Conservation (phyloP, 2,329 filamentous ascomycete genomes). For the Fusarium sp. region DNA sequence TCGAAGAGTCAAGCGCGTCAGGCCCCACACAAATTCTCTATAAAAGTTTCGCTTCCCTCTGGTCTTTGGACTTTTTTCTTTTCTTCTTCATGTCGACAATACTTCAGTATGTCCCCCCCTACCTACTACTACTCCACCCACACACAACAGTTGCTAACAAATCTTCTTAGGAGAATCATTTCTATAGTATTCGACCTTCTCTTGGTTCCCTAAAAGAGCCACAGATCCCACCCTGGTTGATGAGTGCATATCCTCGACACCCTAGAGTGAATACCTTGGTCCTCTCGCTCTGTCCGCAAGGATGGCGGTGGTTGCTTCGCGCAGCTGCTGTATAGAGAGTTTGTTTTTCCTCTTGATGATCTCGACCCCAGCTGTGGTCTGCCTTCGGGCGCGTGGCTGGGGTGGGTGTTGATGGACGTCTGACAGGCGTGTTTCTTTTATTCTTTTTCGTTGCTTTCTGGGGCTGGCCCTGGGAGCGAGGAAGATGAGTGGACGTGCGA, state of each 20-base stretch:
- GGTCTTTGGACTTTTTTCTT: conserved; percentile 55
- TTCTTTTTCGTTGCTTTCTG: conserved; percentile 68
- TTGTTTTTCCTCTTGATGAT: conserved; percentile 83
- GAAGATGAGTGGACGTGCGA: conserved; percentile 57
- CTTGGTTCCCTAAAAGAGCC: conserved; percentile 93
- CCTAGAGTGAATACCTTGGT: conserved; percentile 50
- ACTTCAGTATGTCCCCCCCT: conserved; percentile 57
- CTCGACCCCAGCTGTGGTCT: conserved; percentile 80
- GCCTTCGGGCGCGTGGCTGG: conserved; percentile 81
- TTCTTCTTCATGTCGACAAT: conserved; percentile 73
- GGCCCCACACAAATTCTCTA: conserved; percentile 19
- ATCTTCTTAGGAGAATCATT: conserved; percentile 78
- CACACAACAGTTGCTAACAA: too few relatives aligned
- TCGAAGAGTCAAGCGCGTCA: not conserved
- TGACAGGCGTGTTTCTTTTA: conserved; percentile 75
- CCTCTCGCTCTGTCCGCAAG: conserved; percentile 56
- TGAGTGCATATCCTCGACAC: conserved; percentile 79
- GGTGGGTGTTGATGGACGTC: conserved; percentile 91
- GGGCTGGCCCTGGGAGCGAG: conserved; percentile 62
- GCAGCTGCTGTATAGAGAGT: conserved; percentile 79
- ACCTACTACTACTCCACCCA: too few relatives aligned
- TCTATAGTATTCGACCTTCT: conserved; percentile 96
- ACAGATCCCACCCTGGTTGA: conserved; percentile 78
- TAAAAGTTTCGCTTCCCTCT: conserved; percentile 11
- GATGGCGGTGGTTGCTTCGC: conserved; percentile 62